Base-by-base conservation (phyloP, 495 filamentous ascomycete genomes). In the Astrothelium macrocarpum region DNA sequence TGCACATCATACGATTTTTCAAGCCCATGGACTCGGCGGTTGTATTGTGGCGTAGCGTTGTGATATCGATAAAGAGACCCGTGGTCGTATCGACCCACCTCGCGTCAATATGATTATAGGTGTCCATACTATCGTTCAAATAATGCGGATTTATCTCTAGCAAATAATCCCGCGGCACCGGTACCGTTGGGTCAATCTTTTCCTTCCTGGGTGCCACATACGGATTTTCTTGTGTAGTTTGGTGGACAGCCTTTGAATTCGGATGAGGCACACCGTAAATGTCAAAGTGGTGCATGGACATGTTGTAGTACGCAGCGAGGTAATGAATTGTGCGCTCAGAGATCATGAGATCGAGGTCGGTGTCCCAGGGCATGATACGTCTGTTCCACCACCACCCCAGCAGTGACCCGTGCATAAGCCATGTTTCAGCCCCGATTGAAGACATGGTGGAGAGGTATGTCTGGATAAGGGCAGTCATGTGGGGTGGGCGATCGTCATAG, bases 301-400 rank as follows among this genome's bases (percentile, higher is more conserved):
- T 85, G 66, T 87, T 87, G 69, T 85, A 83, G 70, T 82, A 84
- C 23, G 34, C 74, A 56, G 81, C 81, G 0, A 87, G 76, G 71
- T 81, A 83, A 53, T 80, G 74, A 45, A 85, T 81, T 1, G 78
- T 79, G n/a, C 74, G 68, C 64, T 82, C 79, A 29, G 79, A 79
- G 58, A 87, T 75, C 70, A 85, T 82, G 2, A 85, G 79, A 62
- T 87, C 84, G 60, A 85, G 70, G 66, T 87, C 84, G 26, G 78
- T 79, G 69, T 87, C 84, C 84, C 84, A 86, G 14, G 84, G 84
- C 70, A 87, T 77, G 65, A 86, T 83, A 75, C 79, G 79, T 59
- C 78, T 77, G 69, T 84, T 86, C 83, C 83, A 86, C 79, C 80
- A 86, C 83, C 83, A 85, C 26, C 82, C 79, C 31, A 86, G 72